Conservation (phyloP, 495 filamentous ascomycete genomes). For the Penicillium samsonianum region DNA sequence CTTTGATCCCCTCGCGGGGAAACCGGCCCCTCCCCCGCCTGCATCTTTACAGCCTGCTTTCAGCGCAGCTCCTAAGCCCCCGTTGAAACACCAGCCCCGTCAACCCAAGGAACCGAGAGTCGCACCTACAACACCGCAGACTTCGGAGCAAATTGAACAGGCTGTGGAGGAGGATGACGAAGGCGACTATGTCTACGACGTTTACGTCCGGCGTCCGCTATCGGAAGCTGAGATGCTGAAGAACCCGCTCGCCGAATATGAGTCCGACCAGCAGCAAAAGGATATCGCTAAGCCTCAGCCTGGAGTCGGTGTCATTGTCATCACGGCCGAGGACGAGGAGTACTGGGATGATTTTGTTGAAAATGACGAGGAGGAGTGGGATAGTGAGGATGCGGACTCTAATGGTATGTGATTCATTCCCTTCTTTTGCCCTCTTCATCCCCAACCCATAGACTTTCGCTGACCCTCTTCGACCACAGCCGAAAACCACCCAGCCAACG, state of each 20-base stretch:
- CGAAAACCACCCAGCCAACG: conserved; percentile 65
- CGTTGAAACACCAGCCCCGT: conserved; percentile 42
- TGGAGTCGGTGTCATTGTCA: conserved; percentile 59
- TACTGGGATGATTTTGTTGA: conserved; percentile 60
- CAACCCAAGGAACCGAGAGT: conserved; percentile 36
- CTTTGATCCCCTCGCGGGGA: conserved; percentile 4
- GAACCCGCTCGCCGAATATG: conserved; percentile 36
- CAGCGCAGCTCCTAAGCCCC: conserved; percentile 29
- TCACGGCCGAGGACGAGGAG: conserved; percentile 58
- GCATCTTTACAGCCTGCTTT: neutral
- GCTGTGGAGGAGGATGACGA: conserved; percentile 42
- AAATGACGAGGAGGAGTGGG: conserved; percentile 56
- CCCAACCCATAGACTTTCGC: neutral
- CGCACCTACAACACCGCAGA: conserved; percentile 9
- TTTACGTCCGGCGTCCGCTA: conserved; percentile 55
- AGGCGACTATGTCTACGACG: conserved; percentile 64
- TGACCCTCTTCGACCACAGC: conserved; percentile 39
- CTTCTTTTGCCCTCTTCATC: neutral
- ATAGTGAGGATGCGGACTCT: conserved; percentile 63
- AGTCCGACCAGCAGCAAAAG: conserved; percentile 36
- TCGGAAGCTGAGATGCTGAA: conserved; percentile 31
- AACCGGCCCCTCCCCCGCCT: neutral
- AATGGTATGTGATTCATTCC: conserved; percentile 47
- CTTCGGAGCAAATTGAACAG: conserved; percentile 8
- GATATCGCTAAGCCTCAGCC: conserved; percentile 34